Evolutionary conservation across 352 stramenopile genomes (phyloP).

Genomic region (Plasmopara viticola): DNA sequence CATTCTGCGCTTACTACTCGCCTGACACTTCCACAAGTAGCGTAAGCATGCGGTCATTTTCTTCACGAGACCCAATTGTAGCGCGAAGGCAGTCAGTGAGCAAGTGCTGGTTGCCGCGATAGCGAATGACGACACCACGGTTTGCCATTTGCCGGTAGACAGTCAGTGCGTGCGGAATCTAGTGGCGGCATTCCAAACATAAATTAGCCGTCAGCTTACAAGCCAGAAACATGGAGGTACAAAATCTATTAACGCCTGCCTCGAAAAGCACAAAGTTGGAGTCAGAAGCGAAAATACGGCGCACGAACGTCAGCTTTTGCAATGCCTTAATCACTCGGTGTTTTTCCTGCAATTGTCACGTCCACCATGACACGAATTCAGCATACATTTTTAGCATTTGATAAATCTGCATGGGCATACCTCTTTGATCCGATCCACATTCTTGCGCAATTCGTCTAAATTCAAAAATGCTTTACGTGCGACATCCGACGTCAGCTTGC

Average conservation of each 20-base stretch:
- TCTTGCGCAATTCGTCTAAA: slow-evolving; percentile 43
- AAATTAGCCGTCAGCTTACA: not conserved
- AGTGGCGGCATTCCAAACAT: slow-evolving; percentile 7
- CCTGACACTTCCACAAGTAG: slow-evolving; percentile 64
- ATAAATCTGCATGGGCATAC: slow-evolving; percentile 9
- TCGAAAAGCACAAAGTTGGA: slow-evolving; percentile 98
- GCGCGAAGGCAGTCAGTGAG: slow-evolving; percentile 93
- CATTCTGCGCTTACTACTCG: slow-evolving; percentile 29
- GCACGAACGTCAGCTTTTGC: slow-evolving; percentile 88
- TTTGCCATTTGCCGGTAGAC: slow-evolving; percentile 94
- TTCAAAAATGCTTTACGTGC: slow-evolving; percentile 61
- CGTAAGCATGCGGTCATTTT: slow-evolving; percentile 92
- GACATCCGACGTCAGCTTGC: slow-evolving; percentile 91
- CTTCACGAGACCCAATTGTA: slow-evolving; percentile 90
- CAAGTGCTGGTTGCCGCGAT: slow-evolving; percentile 94
- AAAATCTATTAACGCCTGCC: slow-evolving; percentile 29
- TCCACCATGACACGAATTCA: not conserved
- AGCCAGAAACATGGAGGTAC: not conserved
- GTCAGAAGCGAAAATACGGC: slow-evolving; percentile 91
- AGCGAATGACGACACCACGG: slow-evolving; percentile 93
- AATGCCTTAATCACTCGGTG: slow-evolving; percentile 74
- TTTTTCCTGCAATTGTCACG: slow-evolving; percentile 54
- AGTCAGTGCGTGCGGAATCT: slow-evolving; percentile 84
- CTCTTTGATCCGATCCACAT: slow-evolving; percentile 67
- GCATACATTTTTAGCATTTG: not conserved